Evolutionary conservation across 495 filamentous ascomycete species (phyloP).

Genomic region (Echria macrotheca): DNA sequence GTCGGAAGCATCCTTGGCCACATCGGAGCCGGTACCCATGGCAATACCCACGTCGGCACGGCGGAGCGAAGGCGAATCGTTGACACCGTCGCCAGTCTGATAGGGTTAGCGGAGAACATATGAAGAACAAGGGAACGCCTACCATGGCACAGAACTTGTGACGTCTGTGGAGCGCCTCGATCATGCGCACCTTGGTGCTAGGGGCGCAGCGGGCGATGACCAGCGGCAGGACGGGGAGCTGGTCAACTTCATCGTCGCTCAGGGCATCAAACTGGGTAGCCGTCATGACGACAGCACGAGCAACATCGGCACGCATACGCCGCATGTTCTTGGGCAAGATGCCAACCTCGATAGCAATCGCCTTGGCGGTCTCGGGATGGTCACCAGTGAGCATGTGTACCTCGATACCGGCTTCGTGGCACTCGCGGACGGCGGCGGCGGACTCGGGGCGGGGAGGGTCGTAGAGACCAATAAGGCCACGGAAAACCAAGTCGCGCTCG

Average conservation of each 20-base stretch:
- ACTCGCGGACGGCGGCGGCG: conserved; percentile 58
- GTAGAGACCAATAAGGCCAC: conserved; percentile 65
- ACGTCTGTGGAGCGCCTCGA: conserved; percentile 61
- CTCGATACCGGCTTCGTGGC: conserved; percentile 63
- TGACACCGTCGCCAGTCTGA: conserved; percentile 70
- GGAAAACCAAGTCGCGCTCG: conserved; percentile 53
- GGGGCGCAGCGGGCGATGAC: conserved; percentile 63
- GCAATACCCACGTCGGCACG: conserved; percentile 80
- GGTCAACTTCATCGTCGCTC: conserved; percentile 51
- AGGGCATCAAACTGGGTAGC: conserved; percentile 57
- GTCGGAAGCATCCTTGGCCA: conserved; percentile 80
- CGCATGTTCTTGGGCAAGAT: conserved; percentile 59
- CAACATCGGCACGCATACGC: conserved; percentile 44
- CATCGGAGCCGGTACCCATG: conserved; percentile 82
- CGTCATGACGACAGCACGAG: conserved; percentile 56
- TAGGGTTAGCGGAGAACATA: background rate
- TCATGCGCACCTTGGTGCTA: conserved; percentile 62
- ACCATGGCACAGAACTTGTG: conserved; percentile 52
- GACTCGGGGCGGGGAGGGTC: conserved; percentile 69
- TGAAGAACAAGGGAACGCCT: background rate
- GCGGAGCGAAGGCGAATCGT: conserved; percentile 73
- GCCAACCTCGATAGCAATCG: conserved; percentile 71
- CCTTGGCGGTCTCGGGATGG: conserved; percentile 66
- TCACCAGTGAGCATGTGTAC: conserved; percentile 85
- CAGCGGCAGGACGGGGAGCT: conserved; percentile 53